Conservation (phyloP, 345 rosid species). For the Garcia nutans region DNA sequence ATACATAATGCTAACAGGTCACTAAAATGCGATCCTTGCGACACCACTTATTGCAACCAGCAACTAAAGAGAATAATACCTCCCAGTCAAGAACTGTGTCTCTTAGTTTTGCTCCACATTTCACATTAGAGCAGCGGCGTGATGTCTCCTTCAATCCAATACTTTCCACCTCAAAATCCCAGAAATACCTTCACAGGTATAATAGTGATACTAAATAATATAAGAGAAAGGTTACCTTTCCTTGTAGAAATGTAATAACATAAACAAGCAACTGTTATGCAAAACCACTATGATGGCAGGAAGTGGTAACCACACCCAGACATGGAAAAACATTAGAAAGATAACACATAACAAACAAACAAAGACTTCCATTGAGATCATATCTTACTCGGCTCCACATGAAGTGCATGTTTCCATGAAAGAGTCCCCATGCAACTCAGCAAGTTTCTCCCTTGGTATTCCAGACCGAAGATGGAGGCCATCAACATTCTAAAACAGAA, state of each 20-base stretch:
- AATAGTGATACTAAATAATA: neutral
- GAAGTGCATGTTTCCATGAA: slow-evolving; percentile 90
- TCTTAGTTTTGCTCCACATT: slow-evolving; percentile 79
- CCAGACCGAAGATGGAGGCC: slow-evolving; percentile 99
- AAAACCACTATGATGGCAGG: neutral
- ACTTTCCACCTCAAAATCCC: slow-evolving; percentile 96
- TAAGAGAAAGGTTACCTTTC: neutral
- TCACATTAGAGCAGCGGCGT: slow-evolving; percentile 61
- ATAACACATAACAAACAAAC: neutral
- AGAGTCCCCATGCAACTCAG: slow-evolving; percentile 91
- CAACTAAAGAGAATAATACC: slow-evolving; percentile 40
- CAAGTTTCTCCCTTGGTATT: slow-evolving; percentile 94
- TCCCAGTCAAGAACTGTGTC: slow-evolving; percentile 99
- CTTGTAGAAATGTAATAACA: neutral
- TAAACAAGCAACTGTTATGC: neutral
- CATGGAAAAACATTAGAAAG: neutral
- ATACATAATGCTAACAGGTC: slow-evolving; percentile 3
- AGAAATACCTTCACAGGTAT: slow-evolving; percentile 59
- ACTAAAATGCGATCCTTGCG: neutral
- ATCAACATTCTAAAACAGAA: slow-evolving; percentile 66
- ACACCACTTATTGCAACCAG: neutral
- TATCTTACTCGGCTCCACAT: slow-evolving; percentile 72
- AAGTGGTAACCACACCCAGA: neutral
- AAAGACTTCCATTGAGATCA: neutral
- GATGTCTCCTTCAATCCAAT: slow-evolving; percentile 93